phyloP scores from a whole-genome alignment of 179 eudicot genomes.

The Patellifolia procumbens region DNA sequence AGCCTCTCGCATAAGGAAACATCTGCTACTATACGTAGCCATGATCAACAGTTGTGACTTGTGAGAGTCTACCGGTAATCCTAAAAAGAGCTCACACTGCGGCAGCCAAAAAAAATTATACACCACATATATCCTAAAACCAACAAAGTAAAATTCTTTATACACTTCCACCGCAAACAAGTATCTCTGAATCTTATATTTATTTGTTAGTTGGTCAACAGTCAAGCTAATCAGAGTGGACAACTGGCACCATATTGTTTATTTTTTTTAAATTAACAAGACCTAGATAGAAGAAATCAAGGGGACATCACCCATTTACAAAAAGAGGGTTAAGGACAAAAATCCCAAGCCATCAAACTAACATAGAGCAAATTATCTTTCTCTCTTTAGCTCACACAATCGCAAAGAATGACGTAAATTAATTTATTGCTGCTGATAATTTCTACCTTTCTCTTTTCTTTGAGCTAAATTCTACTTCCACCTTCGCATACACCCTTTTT shows the following conservation, averaged over 20 bases:
- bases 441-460: conserved; percentile 96
- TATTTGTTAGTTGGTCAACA: not conserved
- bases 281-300: too few species aligned
- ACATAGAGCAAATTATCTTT: too few species aligned
- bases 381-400: too few species aligned
- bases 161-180: too few species aligned
- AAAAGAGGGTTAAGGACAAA: too few species aligned
- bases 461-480: conserved; percentile 96
- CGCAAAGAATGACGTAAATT: not conserved
- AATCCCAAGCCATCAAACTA: too few species aligned
- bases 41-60: not conserved
- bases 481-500: conserved; percentile 85
- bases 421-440: conserved; percentile 19
- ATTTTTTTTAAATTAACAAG: too few species aligned
- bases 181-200: not conserved
- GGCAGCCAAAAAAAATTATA: too few species aligned
- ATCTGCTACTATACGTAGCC: conserved; percentile 1
- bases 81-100: too few species aligned
- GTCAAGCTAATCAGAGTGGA: not conserved
- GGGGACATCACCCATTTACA: too few species aligned
- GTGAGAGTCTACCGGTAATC: not conserved
- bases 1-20: not conserved
- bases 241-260: not conserved
- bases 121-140: too few species aligned
- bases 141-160: too few species aligned